These are phyloP conservation scores for Talaromyces sp. DNA, from an alignment of 2,329 filamentous ascomycete species.

Conservation along the genomic window DNA sequence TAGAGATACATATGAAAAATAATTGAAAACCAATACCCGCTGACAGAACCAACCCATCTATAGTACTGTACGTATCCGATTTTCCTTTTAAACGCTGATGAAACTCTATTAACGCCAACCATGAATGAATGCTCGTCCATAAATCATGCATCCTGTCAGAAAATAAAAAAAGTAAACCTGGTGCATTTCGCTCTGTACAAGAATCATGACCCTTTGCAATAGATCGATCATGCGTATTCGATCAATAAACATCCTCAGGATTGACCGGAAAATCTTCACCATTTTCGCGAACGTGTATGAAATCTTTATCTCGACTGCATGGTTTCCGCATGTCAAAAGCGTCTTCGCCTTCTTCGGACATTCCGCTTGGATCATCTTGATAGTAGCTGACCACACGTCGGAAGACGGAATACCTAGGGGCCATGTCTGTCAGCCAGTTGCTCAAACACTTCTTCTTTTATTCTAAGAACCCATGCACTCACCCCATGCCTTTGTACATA, in stretches of 20 bases:
- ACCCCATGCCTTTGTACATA: constrained; percentile 87
- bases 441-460: neutral
- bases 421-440: neutral
- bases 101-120: neutral
- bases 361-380: constrained; percentile 69
- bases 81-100: neutral
- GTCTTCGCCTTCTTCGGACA: constrained; percentile 62
- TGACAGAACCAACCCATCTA: neutral
- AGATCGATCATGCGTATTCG: neutral
- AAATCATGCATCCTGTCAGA: neutral
- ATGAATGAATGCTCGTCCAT: neutral
- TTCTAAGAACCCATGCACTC: constrained; percentile 16
- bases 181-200: too few species aligned
- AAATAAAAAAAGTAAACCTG: neutral
- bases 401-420: constrained; percentile 67
- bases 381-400: constrained; percentile 89
- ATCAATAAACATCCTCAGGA: constrained; percentile 69
- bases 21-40: neutral
- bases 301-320: constrained; percentile 70
- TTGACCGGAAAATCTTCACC: constrained; percentile 73
- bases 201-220: neutral
- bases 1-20: neutral
- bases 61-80: neutral
- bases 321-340: constrained; percentile 97
- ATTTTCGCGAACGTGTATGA: constrained; percentile 70